phyloP scores from a whole-genome alignment of 2,329 filamentous ascomycete species.

The Venturia asperata region DNA sequence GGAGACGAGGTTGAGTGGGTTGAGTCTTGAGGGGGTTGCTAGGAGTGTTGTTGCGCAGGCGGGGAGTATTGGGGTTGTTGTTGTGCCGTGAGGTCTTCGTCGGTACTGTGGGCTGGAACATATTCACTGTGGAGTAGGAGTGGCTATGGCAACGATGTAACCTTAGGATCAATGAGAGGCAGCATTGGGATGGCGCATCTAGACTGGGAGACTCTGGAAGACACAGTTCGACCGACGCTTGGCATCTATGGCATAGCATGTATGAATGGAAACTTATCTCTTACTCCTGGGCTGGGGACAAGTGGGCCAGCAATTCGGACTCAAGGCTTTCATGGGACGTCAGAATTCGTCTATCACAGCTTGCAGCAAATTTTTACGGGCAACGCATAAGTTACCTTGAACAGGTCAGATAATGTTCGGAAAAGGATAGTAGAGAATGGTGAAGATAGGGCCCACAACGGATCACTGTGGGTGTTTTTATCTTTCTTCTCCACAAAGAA shows the following conservation, averaged over 20 bases:
- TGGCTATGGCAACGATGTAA: not conserved
- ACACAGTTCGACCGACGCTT: not conserved
- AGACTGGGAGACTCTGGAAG: not conserved
- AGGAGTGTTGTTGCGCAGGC: constrained; percentile 60
- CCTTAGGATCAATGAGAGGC: not conserved
- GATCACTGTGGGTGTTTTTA: no score
- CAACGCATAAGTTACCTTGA: not conserved
- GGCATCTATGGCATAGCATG: not conserved
- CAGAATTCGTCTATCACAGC: not conserved
- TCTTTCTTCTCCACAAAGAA: no score
- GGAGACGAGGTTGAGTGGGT: constrained; percentile 48
- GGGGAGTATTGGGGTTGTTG: constrained; percentile 43
- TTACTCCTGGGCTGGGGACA: not conserved
- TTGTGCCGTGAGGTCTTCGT: constrained; percentile 41
- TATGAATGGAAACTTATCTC: not conserved
- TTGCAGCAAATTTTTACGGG: not conserved
- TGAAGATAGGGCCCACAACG: no score
- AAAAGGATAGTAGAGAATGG: no score
- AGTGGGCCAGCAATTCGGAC: not conserved
- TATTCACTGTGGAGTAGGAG: no score
- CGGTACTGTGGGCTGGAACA: no score
- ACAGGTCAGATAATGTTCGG: no score
- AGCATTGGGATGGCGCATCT: constrained; percentile 1
- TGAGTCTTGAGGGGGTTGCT: constrained; percentile 76
- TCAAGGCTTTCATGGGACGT: not conserved